Percentiles rank a stretch among this genome's conserved stretches.
Conservation (phyloP, 306 rosid genomes). For the Boehmeria nivea region DNA sequence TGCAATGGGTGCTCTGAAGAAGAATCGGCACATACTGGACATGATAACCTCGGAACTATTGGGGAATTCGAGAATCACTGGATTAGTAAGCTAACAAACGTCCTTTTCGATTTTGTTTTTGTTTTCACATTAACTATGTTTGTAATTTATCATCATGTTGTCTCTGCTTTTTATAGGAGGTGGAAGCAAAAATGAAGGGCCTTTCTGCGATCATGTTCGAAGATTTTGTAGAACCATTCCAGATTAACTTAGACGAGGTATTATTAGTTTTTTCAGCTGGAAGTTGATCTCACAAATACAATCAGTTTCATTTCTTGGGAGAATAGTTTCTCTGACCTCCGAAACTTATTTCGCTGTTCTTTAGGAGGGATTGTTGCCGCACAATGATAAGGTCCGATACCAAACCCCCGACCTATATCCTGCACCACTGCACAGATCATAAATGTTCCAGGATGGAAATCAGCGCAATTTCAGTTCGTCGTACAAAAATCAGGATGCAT, state of each 20-base stretch:
- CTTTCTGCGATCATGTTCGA: constrained; percentile 82
- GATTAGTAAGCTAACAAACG: constrained; percentile 53
- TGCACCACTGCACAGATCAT: constrained; percentile 87
- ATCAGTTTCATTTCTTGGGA: no score
- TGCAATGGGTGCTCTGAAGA: constrained; percentile 70
- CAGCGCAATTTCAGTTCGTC: constrained; percentile 16
- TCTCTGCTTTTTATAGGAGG: constrained; percentile 47
- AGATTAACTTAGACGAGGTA: constrained; percentile 73
- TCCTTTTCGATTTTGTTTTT: background rate
- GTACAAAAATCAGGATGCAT: background rate
- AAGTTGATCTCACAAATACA: no score
- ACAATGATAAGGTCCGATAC: constrained; percentile 54
- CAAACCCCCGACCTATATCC: constrained; percentile 55
- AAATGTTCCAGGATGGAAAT: constrained; percentile 20
- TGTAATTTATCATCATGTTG: background rate
- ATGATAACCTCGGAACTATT: constrained; percentile 60
- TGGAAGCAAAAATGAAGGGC: constrained; percentile 67
- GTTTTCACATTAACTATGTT: background rate
- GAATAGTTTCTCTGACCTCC: no score
- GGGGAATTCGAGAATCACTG: constrained; percentile 86
- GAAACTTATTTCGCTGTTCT: background rate
- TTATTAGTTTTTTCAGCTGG: no score
- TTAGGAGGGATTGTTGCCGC: constrained; percentile 78
- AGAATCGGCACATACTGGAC: constrained; percentile 77
- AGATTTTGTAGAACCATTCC: constrained; percentile 79